Percentiles rank a stretch among this genome's conserved stretches.
Conservation (phyloP, 305 asterid genomes). For the Solanum hybrid region DNA sequence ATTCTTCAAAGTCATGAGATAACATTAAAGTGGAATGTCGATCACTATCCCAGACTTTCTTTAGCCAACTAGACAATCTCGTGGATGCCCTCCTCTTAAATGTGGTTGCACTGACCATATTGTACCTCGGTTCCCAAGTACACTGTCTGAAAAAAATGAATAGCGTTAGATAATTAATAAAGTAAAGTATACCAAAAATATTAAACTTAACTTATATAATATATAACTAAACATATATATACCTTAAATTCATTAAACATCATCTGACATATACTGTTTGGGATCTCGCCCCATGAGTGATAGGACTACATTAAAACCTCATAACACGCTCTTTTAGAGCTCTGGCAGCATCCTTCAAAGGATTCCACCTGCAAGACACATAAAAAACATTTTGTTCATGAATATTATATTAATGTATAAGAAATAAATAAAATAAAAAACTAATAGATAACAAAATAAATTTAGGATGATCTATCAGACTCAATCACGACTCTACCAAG, state of each 20-base stretch:
- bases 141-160: not conserved
- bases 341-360: not conserved
- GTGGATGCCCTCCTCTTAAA: not conserved
- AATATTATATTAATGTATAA: no score
- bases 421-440: no score
- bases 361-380: not conserved
- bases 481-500: not conserved
- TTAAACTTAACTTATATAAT: no score
- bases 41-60: not conserved
- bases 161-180: not conserved
- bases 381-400: not conserved
- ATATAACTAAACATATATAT: no score
- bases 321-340: not conserved
- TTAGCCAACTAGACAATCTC: not conserved
- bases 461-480: not conserved
- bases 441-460: not conserved
- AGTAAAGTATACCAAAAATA: no score
- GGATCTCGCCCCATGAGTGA: not conserved
- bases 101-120: not conserved
- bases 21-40: no score
- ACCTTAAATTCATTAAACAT: not conserved
- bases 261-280: not conserved
- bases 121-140: not conserved
- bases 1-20: not conserved
- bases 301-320: not conserved